Evolutionary conservation across 73 alveolate genomes (phyloP), one percentile per base, ranked within the genome.

Genomic region (Symbiodinium natans): DNA sequence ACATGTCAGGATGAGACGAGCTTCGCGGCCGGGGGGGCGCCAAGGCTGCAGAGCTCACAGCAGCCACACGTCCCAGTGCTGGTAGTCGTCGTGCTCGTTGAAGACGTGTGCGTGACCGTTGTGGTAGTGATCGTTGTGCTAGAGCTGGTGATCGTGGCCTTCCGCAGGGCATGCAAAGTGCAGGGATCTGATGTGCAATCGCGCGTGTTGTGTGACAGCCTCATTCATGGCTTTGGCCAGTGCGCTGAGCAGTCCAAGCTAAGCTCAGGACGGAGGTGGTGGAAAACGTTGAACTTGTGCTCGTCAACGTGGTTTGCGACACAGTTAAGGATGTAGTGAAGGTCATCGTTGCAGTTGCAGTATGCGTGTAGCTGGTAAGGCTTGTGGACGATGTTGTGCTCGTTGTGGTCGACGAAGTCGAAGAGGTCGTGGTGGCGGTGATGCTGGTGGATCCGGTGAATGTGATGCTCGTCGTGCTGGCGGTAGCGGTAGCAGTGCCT

Each of bases 41-140:
- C 80, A 23, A 63, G 19, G 80, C 80, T 29, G 80, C 80, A 63
- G 9, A 36, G 1, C 9, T 31, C 80, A 11, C 80, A 63, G 80
- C 80, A 63, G 38, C 80, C 80, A 63, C 80, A 63, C 21, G 80
- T 63, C 80, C 27, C 80, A 27, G 80, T 63, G 80, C 80, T 63
- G 33, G 80, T 23, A 19, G 36, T 23, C 80, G 80, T 63, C 27
- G 80, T 63, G 33, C 38, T 63, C 27, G 80, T 63, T 36, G 6
- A 6, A 46, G 59, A 9, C 13, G 80, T 63, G 80, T 19, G 19
- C 17, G 80, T 23, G 38, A n/a, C 29, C 38, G 80, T 63, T 63
- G 80, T 63, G 80, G 36, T 63, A 23, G 80, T 63, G 36, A 63
- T 17, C 21, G 80, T 63, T 25, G 80, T 63, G 80, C 80, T 63